Evolutionary conservation across 352 stramenopile species (phyloP).

Genomic region (Globisporangium megalacanthum): DNA sequence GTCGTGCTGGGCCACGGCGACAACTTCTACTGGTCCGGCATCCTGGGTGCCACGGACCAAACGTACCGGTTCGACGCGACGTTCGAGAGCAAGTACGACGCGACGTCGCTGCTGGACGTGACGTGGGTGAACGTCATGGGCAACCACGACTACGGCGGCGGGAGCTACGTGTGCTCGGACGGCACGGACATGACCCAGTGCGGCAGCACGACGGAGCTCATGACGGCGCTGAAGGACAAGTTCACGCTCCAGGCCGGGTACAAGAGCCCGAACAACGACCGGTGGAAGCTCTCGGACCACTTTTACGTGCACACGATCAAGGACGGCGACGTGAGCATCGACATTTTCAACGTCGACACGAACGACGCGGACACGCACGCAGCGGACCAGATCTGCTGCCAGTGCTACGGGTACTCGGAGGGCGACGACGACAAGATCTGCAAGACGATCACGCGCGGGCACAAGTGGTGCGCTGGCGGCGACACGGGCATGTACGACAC

Average conservation of each 20-base stretch:
- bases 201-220: slow-evolving; percentile 6
- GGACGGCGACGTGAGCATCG: slow-evolving; percentile 27
- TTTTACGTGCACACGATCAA: slow-evolving; percentile 36
- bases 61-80: slow-evolving; percentile 46
- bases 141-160: slow-evolving; percentile 70
- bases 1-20: slow-evolving; percentile 59
- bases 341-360: slow-evolving; percentile 52
- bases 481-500: slow-evolving; percentile 54
- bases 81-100: slow-evolving; percentile 54
- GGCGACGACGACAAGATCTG: slow-evolving; percentile 36
- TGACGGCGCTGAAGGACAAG: slow-evolving; percentile 11
- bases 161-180: slow-evolving; percentile 46
- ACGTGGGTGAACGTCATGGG: slow-evolving; percentile 63
- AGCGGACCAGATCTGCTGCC: slow-evolving; percentile 71
- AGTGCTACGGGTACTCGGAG: slow-evolving; percentile 74
- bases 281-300: slow-evolving; percentile 40
- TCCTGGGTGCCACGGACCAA: slow-evolving; percentile 31
- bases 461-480: slow-evolving; percentile 49
- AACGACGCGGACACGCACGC: slow-evolving; percentile 47
- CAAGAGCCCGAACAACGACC: slow-evolving; percentile 40
- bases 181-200: slow-evolving; percentile 6
- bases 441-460: slow-evolving; percentile 45
- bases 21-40: slow-evolving; percentile 72
- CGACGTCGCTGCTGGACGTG: slow-evolving; percentile 35
- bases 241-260: slow-evolving; percentile 25